These are phyloP conservation scores for Cyberlindnera galapagoensis DNA, from an alignment of 805 yeast species.

Conservation along the genomic window DNA sequence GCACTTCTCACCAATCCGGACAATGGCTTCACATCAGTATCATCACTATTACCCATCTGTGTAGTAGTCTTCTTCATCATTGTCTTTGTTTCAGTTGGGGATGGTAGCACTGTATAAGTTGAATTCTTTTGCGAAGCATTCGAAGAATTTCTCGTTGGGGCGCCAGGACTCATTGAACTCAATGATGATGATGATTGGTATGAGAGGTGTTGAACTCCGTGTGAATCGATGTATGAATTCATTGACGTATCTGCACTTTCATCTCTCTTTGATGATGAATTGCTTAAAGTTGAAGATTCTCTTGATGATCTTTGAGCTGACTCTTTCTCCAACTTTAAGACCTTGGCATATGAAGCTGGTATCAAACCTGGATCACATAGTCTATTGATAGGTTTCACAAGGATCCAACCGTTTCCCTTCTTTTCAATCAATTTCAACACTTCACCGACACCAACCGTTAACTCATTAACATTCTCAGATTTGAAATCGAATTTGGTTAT, in stretches of 20 bases:
- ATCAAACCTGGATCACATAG: constrained; percentile 41
- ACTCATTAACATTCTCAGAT: constrained; percentile 38
- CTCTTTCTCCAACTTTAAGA: constrained; percentile 35
- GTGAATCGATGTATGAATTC: too few relatives aligned
- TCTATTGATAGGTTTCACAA: constrained; percentile 48
- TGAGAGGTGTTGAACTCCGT: constrained; percentile 8
- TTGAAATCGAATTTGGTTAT: constrained; percentile 40
- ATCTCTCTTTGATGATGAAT: too few relatives aligned
- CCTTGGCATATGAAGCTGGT: constrained; percentile 43
- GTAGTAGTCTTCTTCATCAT: background rate
- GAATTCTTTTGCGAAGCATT: background rate
- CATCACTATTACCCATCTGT: background rate
- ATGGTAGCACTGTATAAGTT: too few relatives aligned
- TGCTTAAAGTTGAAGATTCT: constrained; percentile 1
- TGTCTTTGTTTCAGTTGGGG: too few relatives aligned
- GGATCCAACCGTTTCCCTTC: constrained; percentile 47
- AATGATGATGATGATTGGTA: constrained; percentile 7
- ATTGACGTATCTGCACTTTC: too few relatives aligned
- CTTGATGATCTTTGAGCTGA: background rate
- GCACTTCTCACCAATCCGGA: constrained; percentile 35
- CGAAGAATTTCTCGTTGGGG: constrained; percentile 5
- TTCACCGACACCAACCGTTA: constrained; percentile 43
- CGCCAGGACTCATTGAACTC: background rate
- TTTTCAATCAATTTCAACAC: constrained; percentile 42
- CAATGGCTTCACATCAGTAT: constrained; percentile 22